Evolutionary conservation across 2,329 filamentous ascomycete species (phyloP).

Genomic region (Penicillium sp.): DNA sequence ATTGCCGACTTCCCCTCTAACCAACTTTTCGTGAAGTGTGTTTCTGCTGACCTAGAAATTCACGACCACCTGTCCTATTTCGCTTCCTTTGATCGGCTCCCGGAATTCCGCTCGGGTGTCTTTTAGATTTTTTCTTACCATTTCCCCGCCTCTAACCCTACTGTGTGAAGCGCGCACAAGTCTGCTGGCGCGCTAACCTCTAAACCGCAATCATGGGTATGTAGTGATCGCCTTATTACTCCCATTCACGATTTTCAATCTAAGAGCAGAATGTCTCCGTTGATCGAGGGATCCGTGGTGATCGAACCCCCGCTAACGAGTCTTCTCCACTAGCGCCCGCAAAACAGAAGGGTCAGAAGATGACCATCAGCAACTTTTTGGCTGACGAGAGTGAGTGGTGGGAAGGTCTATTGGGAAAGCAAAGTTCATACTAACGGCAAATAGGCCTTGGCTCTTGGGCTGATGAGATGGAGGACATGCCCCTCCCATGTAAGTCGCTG

Average conservation of each 20-base stretch:
- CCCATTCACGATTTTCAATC: not conserved
- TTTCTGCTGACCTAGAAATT: constrained; percentile 16
- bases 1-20: constrained; percentile 28
- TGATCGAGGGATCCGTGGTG: not conserved
- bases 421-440: constrained; percentile 28
- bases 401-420: not conserved
- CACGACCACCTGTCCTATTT: constrained; percentile 19
- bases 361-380: constrained; percentile 97
- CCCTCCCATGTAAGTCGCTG: constrained; percentile 65
- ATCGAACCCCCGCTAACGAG: constrained; percentile 46
- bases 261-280: not conserved
- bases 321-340: constrained; percentile 68
- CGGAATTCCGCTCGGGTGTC: constrained; percentile 18
- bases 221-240: constrained; percentile 17
- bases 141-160: constrained; percentile 18
- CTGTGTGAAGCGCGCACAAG: constrained; percentile 41
- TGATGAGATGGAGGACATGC: constrained; percentile 93
- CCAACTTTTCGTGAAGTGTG: constrained; percentile 25
- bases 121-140: constrained; percentile 20
- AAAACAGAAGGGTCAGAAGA: constrained; percentile 92
- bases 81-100: constrained; percentile 13
- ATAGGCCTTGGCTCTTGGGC: constrained; percentile 88
- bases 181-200: constrained; percentile 37
- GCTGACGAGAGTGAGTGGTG: constrained; percentile 75
- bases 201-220: constrained; percentile 62